A percentile compares a stretch with the other conserved stretches of the same genome.
Conservation (phyloP, 1,284 basidiomycete genomes). For the Golubevia pallescens region DNA sequence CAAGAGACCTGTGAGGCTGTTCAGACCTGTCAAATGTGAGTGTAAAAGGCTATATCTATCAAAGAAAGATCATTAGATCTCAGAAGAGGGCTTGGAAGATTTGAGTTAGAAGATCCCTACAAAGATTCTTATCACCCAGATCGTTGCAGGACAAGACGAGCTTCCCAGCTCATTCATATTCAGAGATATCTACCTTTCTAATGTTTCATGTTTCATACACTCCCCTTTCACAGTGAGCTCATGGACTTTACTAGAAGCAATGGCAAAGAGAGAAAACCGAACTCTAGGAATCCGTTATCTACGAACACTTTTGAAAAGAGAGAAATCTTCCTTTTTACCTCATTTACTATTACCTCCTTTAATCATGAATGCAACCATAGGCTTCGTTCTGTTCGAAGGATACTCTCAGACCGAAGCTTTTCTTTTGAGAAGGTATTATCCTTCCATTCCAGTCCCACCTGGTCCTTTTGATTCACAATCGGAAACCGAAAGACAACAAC, state of each 20-base stretch:
- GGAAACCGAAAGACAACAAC: background rate
- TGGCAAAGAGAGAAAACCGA: conserved; percentile 63
- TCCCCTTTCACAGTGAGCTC: conserved; percentile 25
- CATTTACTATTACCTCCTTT: conserved; percentile 60
- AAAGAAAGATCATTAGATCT: background rate
- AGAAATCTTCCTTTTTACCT: conserved; percentile 35
- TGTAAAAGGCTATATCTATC: background rate
- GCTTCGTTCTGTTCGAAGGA: conserved; percentile 64
- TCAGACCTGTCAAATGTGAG: conserved; percentile 62
- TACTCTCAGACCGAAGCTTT: conserved; percentile 28
- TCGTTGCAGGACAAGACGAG: background rate
- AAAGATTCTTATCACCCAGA: background rate
- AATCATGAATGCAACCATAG: conserved; percentile 62
- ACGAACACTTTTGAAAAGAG: conserved; percentile 51
- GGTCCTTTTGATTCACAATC: background rate
- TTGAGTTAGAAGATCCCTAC: no score
- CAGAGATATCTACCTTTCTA: conserved; percentile 16
- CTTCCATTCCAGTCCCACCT: background rate
- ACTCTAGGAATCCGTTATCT: conserved; percentile 57
- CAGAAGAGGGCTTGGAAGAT: no score
- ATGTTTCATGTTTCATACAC: background rate
- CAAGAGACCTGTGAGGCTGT: conserved; percentile 64
- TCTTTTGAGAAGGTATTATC: conserved; percentile 16
- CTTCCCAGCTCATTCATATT: background rate
- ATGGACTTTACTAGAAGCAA: conserved; percentile 62